Base-by-base conservation (phyloP, 1,284 basidiomycete genomes). In the Marasmius sp. region DNA sequence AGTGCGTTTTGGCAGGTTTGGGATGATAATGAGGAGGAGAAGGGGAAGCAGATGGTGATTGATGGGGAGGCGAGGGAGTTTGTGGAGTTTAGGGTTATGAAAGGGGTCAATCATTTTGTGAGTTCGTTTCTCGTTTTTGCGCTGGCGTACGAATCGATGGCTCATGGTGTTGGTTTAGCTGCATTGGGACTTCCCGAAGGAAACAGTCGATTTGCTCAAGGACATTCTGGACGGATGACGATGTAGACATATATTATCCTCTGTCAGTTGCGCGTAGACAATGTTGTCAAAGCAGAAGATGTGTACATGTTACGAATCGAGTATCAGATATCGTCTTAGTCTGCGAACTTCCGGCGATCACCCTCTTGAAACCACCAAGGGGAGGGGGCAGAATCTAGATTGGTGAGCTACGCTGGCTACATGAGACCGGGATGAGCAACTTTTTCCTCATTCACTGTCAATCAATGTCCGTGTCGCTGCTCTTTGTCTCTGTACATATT, bases 31-130 rank as follows among this genome's bases (percentile, higher is more conserved):
- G 52, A 34, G 52, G 20, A 2, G 34, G 52, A 54, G 52, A 54
- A 37, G 34, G 37, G 20, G 52, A 37, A 54, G 52, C 18, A 11
- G 16, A 3, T 2, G 20, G 38, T 5, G 1, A 54, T 34, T 6
- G 38, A 33, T n/a, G 37, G n/a, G 52, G 34, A 34, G 14, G 33
- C 11, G n/a, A 54, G 38, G 52, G 34, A 34, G 14, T 54, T 54
- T 38, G 52, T 54, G 16, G 52, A 54, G 34, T 54, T 57, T 7
- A 53, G 58, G 36, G 12, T 55, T 6, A 51, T 49, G 20, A 48
- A 58, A 18, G 59, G 58, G 9, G 54, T 51, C 8, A 61, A 60
- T 58, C 62, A 63, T 37, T 63, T 60, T 14, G 62, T 63, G 48
- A 18, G 62, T 63, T 48, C 14, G 16, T 7, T 12, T 2, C 33